Base-by-base conservation (phyloP, 2,329 filamentous ascomycete genomes). In the Fusarium sp. region DNA sequence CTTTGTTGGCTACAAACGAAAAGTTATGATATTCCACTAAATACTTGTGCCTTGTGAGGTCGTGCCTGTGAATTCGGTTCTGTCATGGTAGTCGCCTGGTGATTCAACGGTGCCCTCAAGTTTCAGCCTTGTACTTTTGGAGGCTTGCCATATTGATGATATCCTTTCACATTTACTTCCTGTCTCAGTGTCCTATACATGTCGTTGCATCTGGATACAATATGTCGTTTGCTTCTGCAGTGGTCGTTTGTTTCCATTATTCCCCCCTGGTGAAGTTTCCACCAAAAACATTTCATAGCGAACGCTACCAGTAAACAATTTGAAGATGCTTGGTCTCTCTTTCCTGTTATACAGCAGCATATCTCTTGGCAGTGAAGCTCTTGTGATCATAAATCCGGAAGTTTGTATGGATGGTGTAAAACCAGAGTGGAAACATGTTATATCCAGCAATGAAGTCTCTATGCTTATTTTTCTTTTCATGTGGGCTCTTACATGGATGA, bases 1-100 rank as follows among this genome's bases (percentile, higher is more conserved):
- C 60, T 49, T 23, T 49, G 28, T 58, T 60, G 60, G 46, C 62
- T 74, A 60, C 62, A 40, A 32, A 37, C 59, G 60, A 73, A 73
- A 73, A 73, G 71, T 74, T 50, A 57, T 71, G 40, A 47, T 35
- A 25, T 57, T 67, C 33, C 28, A 38, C 28, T 38, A n/a, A 40
- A 42, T 16, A 50, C 21, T 37, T 50, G 30, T 21, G 23, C 30
- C 3, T 25, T 9, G 12, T 60, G 18, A 54, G 42, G 30, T 28
- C n/a, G 30, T 53, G 30, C 21, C 38, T 5, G 28, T 61, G 15
- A 30, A n/a, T 35, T 46, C 23, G 25, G n/a, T n/a, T 28, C 7
- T 28, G 33, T 11, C 23, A 28, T 54, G 19, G 19, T 40, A 28
- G 50, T 53, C 33, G 23, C 33, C 5, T 9, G 33, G 23, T 16